Percentiles rank a stretch among this genome's conserved stretches.
Evolutionary conservation across 2,329 filamentous ascomycete genomes (phyloP).

Genomic region (Trichoderma endophyticum): DNA sequence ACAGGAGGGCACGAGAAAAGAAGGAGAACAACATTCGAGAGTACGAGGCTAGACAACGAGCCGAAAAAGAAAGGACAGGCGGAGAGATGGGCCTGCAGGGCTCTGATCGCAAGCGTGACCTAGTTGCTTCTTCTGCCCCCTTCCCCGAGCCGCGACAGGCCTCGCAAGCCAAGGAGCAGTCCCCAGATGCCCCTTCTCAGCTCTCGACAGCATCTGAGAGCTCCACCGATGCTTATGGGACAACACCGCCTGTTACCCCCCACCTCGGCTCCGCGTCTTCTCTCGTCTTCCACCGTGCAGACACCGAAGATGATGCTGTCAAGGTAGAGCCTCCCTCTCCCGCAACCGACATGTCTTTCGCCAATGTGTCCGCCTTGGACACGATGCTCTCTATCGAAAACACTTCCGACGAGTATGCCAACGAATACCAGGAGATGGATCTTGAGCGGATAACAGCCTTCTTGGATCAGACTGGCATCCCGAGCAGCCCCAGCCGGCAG

Average conservation of each 20-base stretch:
- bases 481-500: conserved; percentile 22
- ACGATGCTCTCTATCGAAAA: conserved; percentile 16
- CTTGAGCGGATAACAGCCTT: conserved; percentile 17
- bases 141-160: conserved; percentile 32
- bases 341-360: conserved; percentile 13
- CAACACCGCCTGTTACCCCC: conserved; percentile 20
- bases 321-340: conserved; percentile 19
- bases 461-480: conserved; percentile 22
- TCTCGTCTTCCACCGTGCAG: not conserved
- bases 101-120: conserved; percentile 33
- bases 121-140: conserved; percentile 41
- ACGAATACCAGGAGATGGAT: conserved; percentile 11
- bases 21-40: conserved; percentile 55
- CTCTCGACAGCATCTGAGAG: conserved; percentile 22
- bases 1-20: conserved; percentile 62
- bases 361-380: conserved; percentile 10
- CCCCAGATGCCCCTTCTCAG: conserved; percentile 21
- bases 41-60: conserved; percentile 38
- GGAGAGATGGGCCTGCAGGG: conserved; percentile 28
- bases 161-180: conserved; percentile 18
- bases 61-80: conserved; percentile 34
- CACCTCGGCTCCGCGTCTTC: not conserved
- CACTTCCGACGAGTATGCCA: conserved; percentile 18
- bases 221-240: conserved; percentile 27
- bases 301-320: conserved; percentile 16